Evolutionary conservation across 1,139 yeast species (phyloP), one percentile per base, ranked within the genome.

Genomic region (Yamadazyma trypodendri): DNA sequence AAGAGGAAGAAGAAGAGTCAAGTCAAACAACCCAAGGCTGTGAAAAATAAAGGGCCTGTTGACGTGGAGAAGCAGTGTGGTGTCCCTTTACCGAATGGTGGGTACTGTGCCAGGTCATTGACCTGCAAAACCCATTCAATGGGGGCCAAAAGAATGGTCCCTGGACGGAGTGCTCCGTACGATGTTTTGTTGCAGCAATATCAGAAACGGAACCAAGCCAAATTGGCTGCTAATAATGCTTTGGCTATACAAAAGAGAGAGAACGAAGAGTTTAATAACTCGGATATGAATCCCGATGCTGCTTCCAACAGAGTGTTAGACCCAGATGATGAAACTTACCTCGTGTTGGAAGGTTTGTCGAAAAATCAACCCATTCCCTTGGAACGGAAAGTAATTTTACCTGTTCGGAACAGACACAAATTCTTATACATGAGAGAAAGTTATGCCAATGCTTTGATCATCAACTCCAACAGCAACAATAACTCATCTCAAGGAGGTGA

Each of bases 21-120:
- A 7, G 74, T 79, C 47, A 68, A 71, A 22, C 24, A 27, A 11
- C 72, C 83, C 1, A 84, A 84, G 51, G 72, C 76, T 25, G 36
- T 38, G 6, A 49, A 49, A 31, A 47, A 40, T 8, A 86, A 84
- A 49, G 92, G 88, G 3, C 87, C 90, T 0, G 95, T 90, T 28
- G 96, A 92, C 60, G 95, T 92, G 31, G 97, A 92, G 57, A 83
- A 79, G 48, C 97, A 92, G 61, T 92, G 98, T 71, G 98, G 98
- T 59, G 98, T 92, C 6, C 87, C 90, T 2, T 64, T 92, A 43
- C 89, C 96, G 0, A 84, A 84, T 45, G 97, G 97, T 9, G 95
- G 95, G 0, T 81, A 81, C 52, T 92, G 98, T 71, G 96, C 97
- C 6, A 75, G 98, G 39, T 88, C 97, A 0, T 70, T 92, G 45